Conservation (phyloP, 208 protist species). For the Trypanosoma platydactyli region DNA sequence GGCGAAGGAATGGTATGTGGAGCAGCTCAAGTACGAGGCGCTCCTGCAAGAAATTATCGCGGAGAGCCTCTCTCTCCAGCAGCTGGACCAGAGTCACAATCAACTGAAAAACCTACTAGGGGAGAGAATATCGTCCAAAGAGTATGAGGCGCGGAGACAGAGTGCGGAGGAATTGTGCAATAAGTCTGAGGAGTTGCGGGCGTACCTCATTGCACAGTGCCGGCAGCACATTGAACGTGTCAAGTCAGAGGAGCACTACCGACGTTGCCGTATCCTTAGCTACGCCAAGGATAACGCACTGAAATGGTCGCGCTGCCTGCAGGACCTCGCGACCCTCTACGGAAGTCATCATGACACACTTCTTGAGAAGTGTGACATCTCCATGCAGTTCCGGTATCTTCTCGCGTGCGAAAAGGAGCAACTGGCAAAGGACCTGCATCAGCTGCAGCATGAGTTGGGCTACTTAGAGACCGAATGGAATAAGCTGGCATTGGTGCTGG, state of each 20-base stretch:
- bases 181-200: slow-evolving; percentile 38
- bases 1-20: slow-evolving; percentile 66
- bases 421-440: slow-evolving; percentile 55
- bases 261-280: slow-evolving; percentile 47
- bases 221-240: slow-evolving; percentile 38
- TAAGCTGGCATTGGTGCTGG: slow-evolving; percentile 31
- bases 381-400: slow-evolving; percentile 69
- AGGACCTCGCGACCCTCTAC: slow-evolving; percentile 60
- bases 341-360: slow-evolving; percentile 52
- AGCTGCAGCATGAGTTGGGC: slow-evolving; percentile 49
- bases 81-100: slow-evolving; percentile 59
- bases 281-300: slow-evolving; percentile 43
- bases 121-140: slow-evolving; percentile 27
- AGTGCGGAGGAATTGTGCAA: slow-evolving; percentile 29
- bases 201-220: slow-evolving; percentile 44
- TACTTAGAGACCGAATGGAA: slow-evolving; percentile 45
- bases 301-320: slow-evolving; percentile 60
- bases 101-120: slow-evolving; percentile 48
- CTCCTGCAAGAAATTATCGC: slow-evolving; percentile 54
- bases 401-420: slow-evolving; percentile 61
- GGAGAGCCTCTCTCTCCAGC: slow-evolving; percentile 47
- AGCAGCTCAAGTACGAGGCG: slow-evolving; percentile 73
- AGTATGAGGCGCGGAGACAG: slow-evolving; percentile 28
- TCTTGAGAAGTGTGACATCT: slow-evolving; percentile 27
- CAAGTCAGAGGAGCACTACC: slow-evolving; percentile 50